phyloP scores from a whole-genome alignment of 2,329 filamentous ascomycete species.

The Albifimbria verrucaria region DNA sequence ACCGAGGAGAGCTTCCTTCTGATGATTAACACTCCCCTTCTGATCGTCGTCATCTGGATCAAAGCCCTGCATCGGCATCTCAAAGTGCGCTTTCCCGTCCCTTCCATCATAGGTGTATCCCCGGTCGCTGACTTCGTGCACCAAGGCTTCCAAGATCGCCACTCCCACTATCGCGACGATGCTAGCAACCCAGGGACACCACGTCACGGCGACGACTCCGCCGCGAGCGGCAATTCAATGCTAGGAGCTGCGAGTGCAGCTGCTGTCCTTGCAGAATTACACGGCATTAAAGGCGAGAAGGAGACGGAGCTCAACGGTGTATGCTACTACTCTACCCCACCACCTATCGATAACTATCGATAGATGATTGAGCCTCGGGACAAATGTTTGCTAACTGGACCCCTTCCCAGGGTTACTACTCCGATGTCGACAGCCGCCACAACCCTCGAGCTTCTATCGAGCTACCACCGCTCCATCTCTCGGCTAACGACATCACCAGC shows the following conservation, averaged over 20 bases:
- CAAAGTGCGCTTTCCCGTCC: slow-evolving; percentile 27
- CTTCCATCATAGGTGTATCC: slow-evolving; percentile 8
- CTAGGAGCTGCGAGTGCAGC: slow-evolving; percentile 68
- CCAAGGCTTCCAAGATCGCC: slow-evolving; percentile 32
- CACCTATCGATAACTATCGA: slow-evolving; percentile 20
- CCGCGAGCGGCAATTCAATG: slow-evolving; percentile 39
- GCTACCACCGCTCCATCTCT: slow-evolving; percentile 64
- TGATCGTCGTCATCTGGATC: slow-evolving; percentile 54
- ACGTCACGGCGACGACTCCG: slow-evolving; percentile 65
- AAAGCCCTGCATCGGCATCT: slow-evolving; percentile 26
- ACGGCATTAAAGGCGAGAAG: slow-evolving; percentile 69
- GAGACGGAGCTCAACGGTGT: slow-evolving; percentile 79
- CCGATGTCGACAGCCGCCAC: slow-evolving; percentile 64
- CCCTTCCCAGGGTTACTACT: slow-evolving; percentile 58
- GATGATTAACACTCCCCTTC: slow-evolving; percentile 92
- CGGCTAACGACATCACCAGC: slow-evolving; percentile 63
- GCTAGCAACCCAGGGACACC: slow-evolving; percentile 66
- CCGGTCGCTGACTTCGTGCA: slow-evolving; percentile 16
- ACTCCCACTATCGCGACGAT: slow-evolving; percentile 65
- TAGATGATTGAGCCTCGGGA: slow-evolving; percentile 6
- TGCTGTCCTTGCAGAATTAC: slow-evolving; percentile 80
- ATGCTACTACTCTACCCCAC: slow-evolving; percentile 28
- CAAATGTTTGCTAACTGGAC: not conserved
- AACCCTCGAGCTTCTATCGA: slow-evolving; percentile 67
- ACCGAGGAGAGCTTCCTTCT: slow-evolving; percentile 96